A percentile compares a stretch with the other conserved stretches of the same genome.
phyloP scores from a whole-genome alignment of 495 filamentous ascomycete genomes.

The Xylaria bambusicola region DNA sequence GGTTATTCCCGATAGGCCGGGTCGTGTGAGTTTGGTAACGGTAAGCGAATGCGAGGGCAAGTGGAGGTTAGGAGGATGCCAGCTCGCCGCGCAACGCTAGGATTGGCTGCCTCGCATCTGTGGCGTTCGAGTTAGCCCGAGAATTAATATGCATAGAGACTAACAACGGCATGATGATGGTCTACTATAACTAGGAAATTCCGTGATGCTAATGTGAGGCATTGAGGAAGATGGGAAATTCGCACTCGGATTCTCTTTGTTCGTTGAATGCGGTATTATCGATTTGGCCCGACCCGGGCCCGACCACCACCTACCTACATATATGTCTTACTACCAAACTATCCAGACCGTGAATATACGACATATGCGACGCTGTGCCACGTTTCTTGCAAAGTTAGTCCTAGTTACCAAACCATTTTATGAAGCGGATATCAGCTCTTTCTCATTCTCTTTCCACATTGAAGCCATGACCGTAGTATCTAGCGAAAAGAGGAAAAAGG shows the following conservation, averaged over 20 bases:
- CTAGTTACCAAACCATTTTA: not conserved
- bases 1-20: not conserved
- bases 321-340: not conserved
- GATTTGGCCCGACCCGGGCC: not conserved
- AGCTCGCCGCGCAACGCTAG: not conserved
- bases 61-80: not conserved
- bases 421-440: not conserved
- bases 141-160: not conserved
- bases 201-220: not conserved
- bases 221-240: not conserved
- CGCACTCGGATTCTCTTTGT: slow-evolving; percentile 2
- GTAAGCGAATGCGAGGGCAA: slow-evolving; percentile 16
- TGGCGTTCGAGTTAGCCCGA: not conserved
- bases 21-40: too few relatives aligned
- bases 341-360: not conserved
- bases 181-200: not conserved
- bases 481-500: not conserved
- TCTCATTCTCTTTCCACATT: not conserved
- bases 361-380: not conserved
- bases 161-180: not conserved
- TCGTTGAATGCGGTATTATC: not conserved
- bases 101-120: not conserved
- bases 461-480: slow-evolving; percentile 6
- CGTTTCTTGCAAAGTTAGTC: not conserved
- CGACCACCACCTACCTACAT: not conserved